A percentile compares a stretch with the other conserved stretches of the same genome.
These are phyloP conservation scores for Xeromyces bisporus DNA, from an alignment of 495 filamentous ascomycete species.

Conservation along the genomic window DNA sequence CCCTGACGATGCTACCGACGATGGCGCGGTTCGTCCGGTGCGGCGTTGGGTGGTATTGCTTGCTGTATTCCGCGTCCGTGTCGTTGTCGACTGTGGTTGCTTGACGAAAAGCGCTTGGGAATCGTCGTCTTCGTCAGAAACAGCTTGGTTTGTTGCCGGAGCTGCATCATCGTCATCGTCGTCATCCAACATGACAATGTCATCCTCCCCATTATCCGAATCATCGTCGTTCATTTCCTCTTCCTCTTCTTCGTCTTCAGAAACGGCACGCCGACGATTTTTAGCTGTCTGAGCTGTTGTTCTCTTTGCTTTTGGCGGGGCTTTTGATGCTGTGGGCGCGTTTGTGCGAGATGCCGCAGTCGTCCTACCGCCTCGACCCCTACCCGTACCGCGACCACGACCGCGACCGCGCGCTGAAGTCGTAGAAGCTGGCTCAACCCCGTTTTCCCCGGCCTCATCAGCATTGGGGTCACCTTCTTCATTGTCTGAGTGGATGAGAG, in stretches of 20 bases:
- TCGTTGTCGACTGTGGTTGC: constrained; percentile 26
- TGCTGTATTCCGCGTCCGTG: constrained; percentile 10
- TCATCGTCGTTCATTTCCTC: too few relatives aligned
- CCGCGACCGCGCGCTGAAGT: constrained; percentile 11
- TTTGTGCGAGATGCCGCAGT: constrained; percentile 24
- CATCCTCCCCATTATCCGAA: constrained; percentile 47
- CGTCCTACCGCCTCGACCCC: constrained; percentile 26
- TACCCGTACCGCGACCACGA: constrained; percentile 35
- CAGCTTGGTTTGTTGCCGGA: constrained; percentile 13
- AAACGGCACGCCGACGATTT: constrained; percentile 28
- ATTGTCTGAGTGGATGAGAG: constrained; percentile 41
- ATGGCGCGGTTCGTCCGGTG: constrained; percentile 22
- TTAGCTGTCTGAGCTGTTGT: constrained; percentile 21
- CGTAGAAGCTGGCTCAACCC: constrained; percentile 15
- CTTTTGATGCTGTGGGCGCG: constrained; percentile 13
- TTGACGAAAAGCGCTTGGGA: constrained; percentile 37
- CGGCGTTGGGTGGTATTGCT: constrained; percentile 15
- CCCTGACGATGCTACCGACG: constrained; percentile 11
- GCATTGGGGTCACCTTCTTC: constrained; percentile 30
- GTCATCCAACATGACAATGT: constrained; percentile 44
- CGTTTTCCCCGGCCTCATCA: constrained; percentile 30
- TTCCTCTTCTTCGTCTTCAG: constrained; percentile 43
- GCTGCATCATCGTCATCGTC: constrained; percentile 48
- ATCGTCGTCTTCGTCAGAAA: constrained; percentile 22
- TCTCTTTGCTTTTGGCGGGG: constrained; percentile 23